These are phyloP conservation scores for Xylaria venustula DNA, from an alignment of 495 filamentous ascomycete species.

Conservation along the genomic window DNA sequence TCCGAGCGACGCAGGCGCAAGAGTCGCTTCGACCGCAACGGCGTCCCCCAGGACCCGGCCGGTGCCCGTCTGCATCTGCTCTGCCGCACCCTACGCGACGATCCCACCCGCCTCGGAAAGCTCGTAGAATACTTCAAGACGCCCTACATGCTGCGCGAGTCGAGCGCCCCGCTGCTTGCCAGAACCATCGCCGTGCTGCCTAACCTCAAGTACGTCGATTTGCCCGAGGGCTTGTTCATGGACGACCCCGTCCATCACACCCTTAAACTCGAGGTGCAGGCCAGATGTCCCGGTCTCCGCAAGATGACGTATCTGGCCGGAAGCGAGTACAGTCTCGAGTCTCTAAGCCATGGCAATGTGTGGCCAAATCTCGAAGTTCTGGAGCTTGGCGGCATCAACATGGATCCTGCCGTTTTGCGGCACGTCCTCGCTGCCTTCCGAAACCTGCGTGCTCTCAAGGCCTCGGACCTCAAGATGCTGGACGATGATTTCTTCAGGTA, in stretches of 20 bases:
- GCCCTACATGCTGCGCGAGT: slow-evolving; percentile 95
- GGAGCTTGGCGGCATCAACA: slow-evolving; percentile 67
- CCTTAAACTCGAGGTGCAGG: slow-evolving; percentile 79
- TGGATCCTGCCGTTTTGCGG: slow-evolving; percentile 72
- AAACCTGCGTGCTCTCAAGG: slow-evolving; percentile 66
- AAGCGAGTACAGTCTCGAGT: slow-evolving; percentile 72
- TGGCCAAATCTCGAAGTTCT: slow-evolving; percentile 82
- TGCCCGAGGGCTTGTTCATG: slow-evolving; percentile 81
- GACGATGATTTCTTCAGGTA: slow-evolving; percentile 70
- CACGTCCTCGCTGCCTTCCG: slow-evolving; percentile 66
- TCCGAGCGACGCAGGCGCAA: slow-evolving; percentile 72
- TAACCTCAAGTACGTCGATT: slow-evolving; percentile 83
- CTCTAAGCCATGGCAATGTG: slow-evolving; percentile 59
- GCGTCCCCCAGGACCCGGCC: slow-evolving; percentile 74
- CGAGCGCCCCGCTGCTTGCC: slow-evolving; percentile 78
- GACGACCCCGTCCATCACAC: slow-evolving; percentile 74
- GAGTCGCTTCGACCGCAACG: slow-evolving; percentile 72
- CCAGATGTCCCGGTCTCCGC: slow-evolving; percentile 75
- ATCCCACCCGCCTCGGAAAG: slow-evolving; percentile 58
- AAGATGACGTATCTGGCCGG: slow-evolving; percentile 84
- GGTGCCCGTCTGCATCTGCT: slow-evolving; percentile 73
- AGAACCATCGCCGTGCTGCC: slow-evolving; percentile 82
- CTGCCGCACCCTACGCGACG: slow-evolving; percentile 75
- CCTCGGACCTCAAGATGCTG: slow-evolving; percentile 65
- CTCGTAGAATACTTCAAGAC: slow-evolving; percentile 78